Evolutionary conservation across 2,329 filamentous ascomycete species (phyloP).

Genomic region (Fusarium nematophilum): DNA sequence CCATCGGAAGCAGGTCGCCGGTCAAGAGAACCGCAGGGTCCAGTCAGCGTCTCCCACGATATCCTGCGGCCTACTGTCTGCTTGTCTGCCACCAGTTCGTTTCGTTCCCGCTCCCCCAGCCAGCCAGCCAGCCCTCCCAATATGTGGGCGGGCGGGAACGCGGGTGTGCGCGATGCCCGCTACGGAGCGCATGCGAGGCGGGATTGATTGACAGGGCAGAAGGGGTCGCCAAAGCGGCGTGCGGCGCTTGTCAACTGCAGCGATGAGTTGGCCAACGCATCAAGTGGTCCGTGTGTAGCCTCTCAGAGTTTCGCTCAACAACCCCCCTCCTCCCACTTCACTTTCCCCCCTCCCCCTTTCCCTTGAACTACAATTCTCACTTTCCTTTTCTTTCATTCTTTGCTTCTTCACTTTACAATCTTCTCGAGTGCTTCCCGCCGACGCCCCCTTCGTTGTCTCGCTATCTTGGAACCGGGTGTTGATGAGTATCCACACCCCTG

Average conservation of each 20-base stretch:
- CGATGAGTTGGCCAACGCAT: conserved; percentile 57
- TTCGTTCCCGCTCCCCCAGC: conserved; percentile 26
- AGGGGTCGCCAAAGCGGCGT: conserved; percentile 31
- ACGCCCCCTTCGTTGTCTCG: conserved; percentile 5
- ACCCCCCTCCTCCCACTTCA: conserved; percentile 36
- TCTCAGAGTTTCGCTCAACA: conserved; percentile 44
- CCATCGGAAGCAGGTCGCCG: conserved; percentile 35
- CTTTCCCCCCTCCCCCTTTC: conserved; percentile 24
- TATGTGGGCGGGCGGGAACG: conserved; percentile 34
- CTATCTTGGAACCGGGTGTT: conserved; percentile 24
- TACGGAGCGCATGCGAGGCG: conserved; percentile 37
- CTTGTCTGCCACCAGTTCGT: conserved; percentile 32
- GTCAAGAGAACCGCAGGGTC: conserved; percentile 23
- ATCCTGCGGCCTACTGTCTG: conserved; percentile 22
- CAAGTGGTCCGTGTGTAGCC: conserved; percentile 57
- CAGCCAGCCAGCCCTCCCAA: no score
- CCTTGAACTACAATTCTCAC: conserved; percentile 11
- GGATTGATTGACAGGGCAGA: conserved; percentile 36
- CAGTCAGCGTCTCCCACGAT: conserved; percentile 37
- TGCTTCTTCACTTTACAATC: conserved; percentile 4
- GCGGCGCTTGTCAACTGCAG: conserved; percentile 55
- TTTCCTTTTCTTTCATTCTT: conserved; percentile 4
- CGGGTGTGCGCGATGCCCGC: no score
- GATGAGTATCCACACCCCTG: conserved; percentile 36
- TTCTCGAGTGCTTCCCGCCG: conserved; percentile 11